Base-by-base conservation (phyloP, 306 rosid species). In the Vigna angularis region DNA sequence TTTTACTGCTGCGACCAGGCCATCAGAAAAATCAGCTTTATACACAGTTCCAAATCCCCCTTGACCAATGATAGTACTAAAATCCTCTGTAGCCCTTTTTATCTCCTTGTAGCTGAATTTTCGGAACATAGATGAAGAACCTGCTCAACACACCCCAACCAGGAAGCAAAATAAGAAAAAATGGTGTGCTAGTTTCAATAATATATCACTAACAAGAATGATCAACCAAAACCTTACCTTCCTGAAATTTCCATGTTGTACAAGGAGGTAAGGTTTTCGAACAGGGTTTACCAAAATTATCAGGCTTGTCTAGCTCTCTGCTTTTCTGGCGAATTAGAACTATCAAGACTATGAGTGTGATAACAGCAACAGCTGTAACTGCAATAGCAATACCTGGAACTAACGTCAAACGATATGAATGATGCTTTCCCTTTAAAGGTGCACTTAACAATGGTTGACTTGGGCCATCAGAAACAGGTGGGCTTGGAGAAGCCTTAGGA, bases 31-130 rank as follows among this genome's bases (percentile, higher is more conserved):
- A 34, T 87, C 87, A 84, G 96, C 98, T 88, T 82, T 88, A 83
- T 91, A 93, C 75, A 95, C 98, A 9, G 98, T 95, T 86, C 99
- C 99, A 28, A 91, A 95, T 72, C 99, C 99, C 52, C 99, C 98
- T 85, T 81, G 97, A 74, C 99, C 99, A 85, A 95, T 91, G 51
- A 83, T 22, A 26, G 93, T 91, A 77, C 80, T 90, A 72, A 95
- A 95, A 53, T 84, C 83, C 17, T 86, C 90, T 2, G 99, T 95
- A 10, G 96, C 99, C 93, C 87, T 89, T 90, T 88, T 95, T 84
- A 95, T 91, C 87, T 95, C 98, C 86, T 81, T 93, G 83, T 93
- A 93, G 87, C 83, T 90, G 87, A 93, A 89, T 66, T 93, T 96
- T 52, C 69, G 85, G 66, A 93, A 90, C 96, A 86, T 88, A 12